Conservation (phyloP, 805 yeast genomes). For the Cephaloascus fragrans region DNA sequence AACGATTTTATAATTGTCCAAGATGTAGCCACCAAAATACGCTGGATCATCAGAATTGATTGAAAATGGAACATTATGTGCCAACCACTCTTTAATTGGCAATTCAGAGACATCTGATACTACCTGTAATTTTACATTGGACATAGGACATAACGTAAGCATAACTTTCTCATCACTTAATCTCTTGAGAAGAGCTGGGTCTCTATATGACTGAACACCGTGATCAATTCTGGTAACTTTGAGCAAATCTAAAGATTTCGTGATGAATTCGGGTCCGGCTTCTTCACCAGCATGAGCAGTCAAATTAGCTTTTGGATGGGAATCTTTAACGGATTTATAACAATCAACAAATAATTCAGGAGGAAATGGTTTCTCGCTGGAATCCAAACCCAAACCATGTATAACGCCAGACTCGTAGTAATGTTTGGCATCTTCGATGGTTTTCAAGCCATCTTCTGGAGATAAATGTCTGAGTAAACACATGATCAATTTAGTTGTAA, state of each 20-base stretch:
- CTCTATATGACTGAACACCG: slow-evolving; percentile 59
- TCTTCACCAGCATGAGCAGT: slow-evolving; percentile 92
- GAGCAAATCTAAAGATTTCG: slow-evolving; percentile 46
- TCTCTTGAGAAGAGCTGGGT: slow-evolving; percentile 41
- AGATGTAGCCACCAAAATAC: slow-evolving; percentile 76
- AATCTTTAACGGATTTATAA: slow-evolving; percentile 36
- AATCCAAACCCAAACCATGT: slow-evolving; percentile 75
- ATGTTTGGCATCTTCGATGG: slow-evolving; percentile 43
- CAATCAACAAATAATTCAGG: slow-evolving; percentile 62
- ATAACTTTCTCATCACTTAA: slow-evolving; percentile 46
- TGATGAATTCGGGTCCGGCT: slow-evolving; percentile 66
- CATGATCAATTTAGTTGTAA: slow-evolving; percentile 69
- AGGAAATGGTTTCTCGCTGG: slow-evolving; percentile 71
- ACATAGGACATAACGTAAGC: slow-evolving; percentile 69
- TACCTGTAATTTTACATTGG: slow-evolving; percentile 68
- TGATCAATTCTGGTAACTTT: slow-evolving; percentile 70
- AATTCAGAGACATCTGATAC: slow-evolving; percentile 57
- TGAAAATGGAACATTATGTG: slow-evolving; percentile 58
- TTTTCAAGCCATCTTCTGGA: slow-evolving; percentile 42
- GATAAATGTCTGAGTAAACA: slow-evolving; percentile 74
- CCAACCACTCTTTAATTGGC: slow-evolving; percentile 55
- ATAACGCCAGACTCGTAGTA: slow-evolving; percentile 49
- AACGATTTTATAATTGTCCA: slow-evolving; percentile 64
- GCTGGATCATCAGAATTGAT: slow-evolving; percentile 77
- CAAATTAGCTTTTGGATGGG: slow-evolving; percentile 44